Evolutionary conservation across 2,329 filamentous ascomycete species (phyloP), one percentile per base, ranked within the genome.

Genomic region (Scleromitrula shiraiana): DNA sequence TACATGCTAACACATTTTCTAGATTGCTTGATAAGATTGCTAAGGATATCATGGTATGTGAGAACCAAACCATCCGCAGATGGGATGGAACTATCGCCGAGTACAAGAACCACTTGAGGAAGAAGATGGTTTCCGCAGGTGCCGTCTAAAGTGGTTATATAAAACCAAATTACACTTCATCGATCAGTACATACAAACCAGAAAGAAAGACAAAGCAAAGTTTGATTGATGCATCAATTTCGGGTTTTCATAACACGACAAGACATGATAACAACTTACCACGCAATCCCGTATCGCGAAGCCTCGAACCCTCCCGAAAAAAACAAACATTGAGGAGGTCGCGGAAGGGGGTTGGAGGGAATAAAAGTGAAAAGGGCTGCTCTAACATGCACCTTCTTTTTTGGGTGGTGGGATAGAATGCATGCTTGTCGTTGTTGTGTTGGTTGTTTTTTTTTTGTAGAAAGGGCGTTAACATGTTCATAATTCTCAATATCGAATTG

Each of bases 1-100:
- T 3, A 29, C 5, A 22, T 46, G 52, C 69, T 72, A 62, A 74
- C 59, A 52, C n/a, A 49, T 41, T 27, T n/a, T n/a, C 37, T 41
- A 60, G 94, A 91, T 76, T 98, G 64, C 82, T 98, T 57, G 93
- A 98, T 80, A 96, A 95, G 78, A 97, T 98, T 68, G 93, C 93
- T 61, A 98, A 98, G 79, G 88, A 98, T 70, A 98, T 98, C 70
- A 82, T 98, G 73, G 93, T 98, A 49, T 98, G 94, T 71, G 93
- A 98, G 74, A 89, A 98, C 82, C 89, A 90, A 78, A 90, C 89
- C 12, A 89, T 97, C 61, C 82, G 78, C 61, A 72, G 80, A 62
- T 98, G 93, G 93, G 83, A 91, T 55, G 91, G 91, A 62, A 74
- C 71, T 56, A 98, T 98, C 64, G 84, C 83, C 60, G 83, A 89